phyloP scores from a whole-genome alignment of 148 eudicot genomes.

The Chenopodium album region DNA sequence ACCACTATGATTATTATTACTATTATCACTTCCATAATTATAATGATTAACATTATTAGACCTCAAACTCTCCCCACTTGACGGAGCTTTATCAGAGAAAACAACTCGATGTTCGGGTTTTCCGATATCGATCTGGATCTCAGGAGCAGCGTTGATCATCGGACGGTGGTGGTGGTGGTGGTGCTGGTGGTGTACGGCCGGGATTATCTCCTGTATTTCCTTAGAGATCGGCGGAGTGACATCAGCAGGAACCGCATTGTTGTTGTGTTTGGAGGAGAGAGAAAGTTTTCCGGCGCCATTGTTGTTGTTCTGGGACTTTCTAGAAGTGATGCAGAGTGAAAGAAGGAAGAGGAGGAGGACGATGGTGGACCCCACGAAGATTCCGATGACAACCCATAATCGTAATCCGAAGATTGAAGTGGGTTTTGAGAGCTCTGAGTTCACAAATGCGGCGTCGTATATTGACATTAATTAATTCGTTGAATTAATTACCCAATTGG shows the following conservation, averaged over 20 bases:
- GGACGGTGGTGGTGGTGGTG: slow-evolving; percentile 28
- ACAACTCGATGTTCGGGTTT: slow-evolving; percentile 87
- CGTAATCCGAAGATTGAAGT: slow-evolving; percentile 91
- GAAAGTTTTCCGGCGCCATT: slow-evolving; percentile 20
- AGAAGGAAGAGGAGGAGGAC: slow-evolving; percentile 81
- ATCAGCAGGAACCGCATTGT: slow-evolving; percentile 18
- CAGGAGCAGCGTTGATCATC: slow-evolving; percentile 43
- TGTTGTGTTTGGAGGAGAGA: slow-evolving; percentile 1
- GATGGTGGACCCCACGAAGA: slow-evolving; percentile 80
- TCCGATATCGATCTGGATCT: slow-evolving; percentile 93
- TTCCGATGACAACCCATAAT: slow-evolving; percentile 90
- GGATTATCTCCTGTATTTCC: slow-evolving; percentile 73
- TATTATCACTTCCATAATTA: slow-evolving; percentile 5
- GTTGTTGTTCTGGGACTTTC: slow-evolving; percentile 35
- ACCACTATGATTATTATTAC: slow-evolving; percentile 13
- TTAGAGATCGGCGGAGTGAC: slow-evolving; percentile 53
- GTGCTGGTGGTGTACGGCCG: slow-evolving; percentile 16
- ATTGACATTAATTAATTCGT: slow-evolving; percentile 46
- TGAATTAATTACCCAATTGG: neutral
- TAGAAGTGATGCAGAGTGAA: slow-evolving; percentile 75
- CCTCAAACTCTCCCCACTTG: slow-evolving; percentile 83
- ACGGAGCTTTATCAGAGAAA: slow-evolving; percentile 66
- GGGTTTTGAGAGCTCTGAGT: slow-evolving; percentile 81
- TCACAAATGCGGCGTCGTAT: slow-evolving; percentile 61
- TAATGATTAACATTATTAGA: slow-evolving; percentile 33